Conservation (phyloP, 148 eudicot genomes). For the Selenicereus undatus region DNA sequence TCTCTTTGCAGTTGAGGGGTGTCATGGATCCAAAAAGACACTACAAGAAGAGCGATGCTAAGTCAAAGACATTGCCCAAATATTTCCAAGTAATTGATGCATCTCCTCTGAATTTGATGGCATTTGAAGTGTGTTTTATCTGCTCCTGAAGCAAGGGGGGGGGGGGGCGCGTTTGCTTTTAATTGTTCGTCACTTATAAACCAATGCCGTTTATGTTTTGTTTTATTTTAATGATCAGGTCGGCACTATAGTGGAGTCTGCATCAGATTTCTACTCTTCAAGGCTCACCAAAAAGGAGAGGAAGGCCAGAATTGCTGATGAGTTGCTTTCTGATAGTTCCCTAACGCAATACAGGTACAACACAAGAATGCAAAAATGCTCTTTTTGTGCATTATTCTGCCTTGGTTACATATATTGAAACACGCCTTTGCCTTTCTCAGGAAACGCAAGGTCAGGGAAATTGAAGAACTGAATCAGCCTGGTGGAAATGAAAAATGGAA, state of each 20-base stretch:
- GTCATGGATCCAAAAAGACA: constrained; percentile 97
- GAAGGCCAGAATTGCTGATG: constrained; percentile 77
- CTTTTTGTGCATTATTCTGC: background rate
- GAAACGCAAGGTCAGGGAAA: constrained; percentile 91
- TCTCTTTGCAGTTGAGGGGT: constrained; percentile 57
- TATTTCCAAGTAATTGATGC: constrained; percentile 64
- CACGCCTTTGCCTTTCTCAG: constrained; percentile 29
- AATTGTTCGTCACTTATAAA: background rate
- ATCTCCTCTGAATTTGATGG: background rate
- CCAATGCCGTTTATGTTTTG: constrained; percentile 7
- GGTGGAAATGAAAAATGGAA: constrained; percentile 76
- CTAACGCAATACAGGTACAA: constrained; percentile 58
- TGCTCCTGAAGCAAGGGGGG: background rate
- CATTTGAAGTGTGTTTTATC: background rate
- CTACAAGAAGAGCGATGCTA: constrained; percentile 81
- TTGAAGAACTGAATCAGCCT: constrained; percentile 62
- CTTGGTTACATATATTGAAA: background rate
- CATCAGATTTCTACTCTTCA: constrained; percentile 53
- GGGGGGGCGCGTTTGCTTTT: background rate
- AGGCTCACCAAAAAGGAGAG: constrained; percentile 89
- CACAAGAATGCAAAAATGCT: background rate
- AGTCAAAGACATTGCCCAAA: constrained; percentile 68
- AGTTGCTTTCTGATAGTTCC: constrained; percentile 59
- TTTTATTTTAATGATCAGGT: constrained; percentile 38
- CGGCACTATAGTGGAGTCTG: constrained; percentile 74